Evolutionary conservation across 768 basidiomycete genomes (phyloP), one percentile per base, ranked within the genome.

Genomic region (Phylloporus rhodoxanthus): DNA sequence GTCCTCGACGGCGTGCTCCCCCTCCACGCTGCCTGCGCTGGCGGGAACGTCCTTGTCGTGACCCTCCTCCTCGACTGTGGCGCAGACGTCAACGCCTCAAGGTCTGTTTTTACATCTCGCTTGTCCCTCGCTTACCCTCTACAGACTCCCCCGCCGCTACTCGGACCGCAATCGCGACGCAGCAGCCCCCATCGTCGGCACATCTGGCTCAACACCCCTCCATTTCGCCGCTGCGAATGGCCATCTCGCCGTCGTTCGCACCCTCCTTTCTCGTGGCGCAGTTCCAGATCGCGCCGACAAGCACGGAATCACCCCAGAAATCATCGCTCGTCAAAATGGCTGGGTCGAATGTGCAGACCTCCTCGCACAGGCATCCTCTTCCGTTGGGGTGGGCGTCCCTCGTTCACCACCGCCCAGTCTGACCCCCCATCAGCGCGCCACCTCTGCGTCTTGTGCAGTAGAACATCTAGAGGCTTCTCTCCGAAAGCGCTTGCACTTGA

Each of bases 201-300:
- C 82, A 7, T 85, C 86, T n/a, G 94, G 93, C 28, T 87, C 87
- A 4, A 96, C 95, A 0, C 91, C 96, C 0, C 82, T 98, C 21
- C 96, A 99, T 65, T 99, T 97, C 64, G 95, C 96, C 13, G 87
- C 93, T 29, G 93, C 95, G 25, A 93, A 96, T 59, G 94, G 94
- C 3, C 91, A 99, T 69, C 79, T 79, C 26, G 68, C 75, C 21
- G 82, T 93, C 57, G 81, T 92, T 39, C 77, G 75, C 52, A 80
- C 87, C 30, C 82, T 99, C 37, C 82, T 99, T 33, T 78, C 85
- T 15, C 83, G 82, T 54, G 93, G 93, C 42, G 96, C 95, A 8
- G 77, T 81, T 51, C 81, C 92, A 19, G 76, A 85, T 65, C 80
- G 83, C 38, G 66, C 84, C 5, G 95, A 99, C 71, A 99, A 98